A percentile compares a stretch with the other conserved stretches of the same genome.
phyloP scores from a whole-genome alignment of 148 eudicot species.

The Rhododendron simsii region DNA sequence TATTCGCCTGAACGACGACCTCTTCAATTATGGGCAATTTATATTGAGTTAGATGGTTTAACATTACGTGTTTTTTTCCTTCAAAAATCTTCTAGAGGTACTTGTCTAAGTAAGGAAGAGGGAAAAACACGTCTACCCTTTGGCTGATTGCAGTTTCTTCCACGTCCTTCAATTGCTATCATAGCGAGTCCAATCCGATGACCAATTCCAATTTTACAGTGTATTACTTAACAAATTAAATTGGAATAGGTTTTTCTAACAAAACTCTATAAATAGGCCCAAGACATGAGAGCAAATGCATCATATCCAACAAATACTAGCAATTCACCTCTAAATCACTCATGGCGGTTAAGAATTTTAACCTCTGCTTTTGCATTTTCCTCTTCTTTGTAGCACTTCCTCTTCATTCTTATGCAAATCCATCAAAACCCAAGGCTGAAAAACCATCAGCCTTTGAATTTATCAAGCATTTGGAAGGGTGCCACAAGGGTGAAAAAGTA shows the following conservation, averaged over 20 bases:
- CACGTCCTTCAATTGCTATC: too few relatives aligned
- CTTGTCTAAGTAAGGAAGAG: too few relatives aligned
- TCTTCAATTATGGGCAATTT: too few relatives aligned
- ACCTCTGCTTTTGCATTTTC: background rate
- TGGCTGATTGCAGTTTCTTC: too few relatives aligned
- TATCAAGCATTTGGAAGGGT: too few relatives aligned
- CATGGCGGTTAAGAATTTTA: background rate
- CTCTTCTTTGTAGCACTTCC: background rate
- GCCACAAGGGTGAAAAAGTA: conserved; percentile 12
- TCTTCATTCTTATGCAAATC: background rate
- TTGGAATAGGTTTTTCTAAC: background rate
- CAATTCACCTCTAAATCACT: background rate
- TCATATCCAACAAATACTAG: background rate
- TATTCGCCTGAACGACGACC: too few relatives aligned
- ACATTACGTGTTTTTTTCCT: too few relatives aligned
- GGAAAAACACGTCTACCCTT: too few relatives aligned
- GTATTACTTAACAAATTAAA: background rate
- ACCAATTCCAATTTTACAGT: background rate
- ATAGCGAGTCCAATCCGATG: too few relatives aligned
- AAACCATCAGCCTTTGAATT: background rate
- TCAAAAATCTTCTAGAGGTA: too few relatives aligned
- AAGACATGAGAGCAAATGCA: background rate
- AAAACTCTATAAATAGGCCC: background rate
- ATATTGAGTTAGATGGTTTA: too few relatives aligned
- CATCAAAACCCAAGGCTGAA: background rate